A percentile compares a stretch with the other conserved stretches of the same genome.
Conservation (phyloP, 1,284 basidiomycete genomes). For the Sporisorium sorghi region DNA sequence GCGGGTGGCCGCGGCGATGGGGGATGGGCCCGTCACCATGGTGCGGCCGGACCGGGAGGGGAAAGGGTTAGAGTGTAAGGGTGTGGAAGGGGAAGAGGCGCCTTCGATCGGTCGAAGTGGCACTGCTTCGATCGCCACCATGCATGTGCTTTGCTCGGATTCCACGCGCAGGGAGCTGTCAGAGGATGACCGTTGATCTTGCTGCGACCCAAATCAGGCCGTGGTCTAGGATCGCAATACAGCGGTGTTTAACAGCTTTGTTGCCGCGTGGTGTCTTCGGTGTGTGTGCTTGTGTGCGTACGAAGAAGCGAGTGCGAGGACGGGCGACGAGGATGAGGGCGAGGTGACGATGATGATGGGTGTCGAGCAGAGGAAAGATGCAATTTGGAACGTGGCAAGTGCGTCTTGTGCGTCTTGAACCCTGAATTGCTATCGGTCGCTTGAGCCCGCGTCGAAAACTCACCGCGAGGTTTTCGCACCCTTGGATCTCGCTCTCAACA, state of each 20-base stretch:
- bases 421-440: conserved; percentile 5
- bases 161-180: no score
- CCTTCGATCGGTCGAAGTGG: conserved; percentile 26
- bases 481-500: neutral
- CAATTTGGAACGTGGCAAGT: conserved; percentile 2
- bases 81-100: neutral
- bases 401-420: no score
- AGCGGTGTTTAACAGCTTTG: no score
- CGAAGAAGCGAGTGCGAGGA: neutral
- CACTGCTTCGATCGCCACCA: conserved; percentile 28
- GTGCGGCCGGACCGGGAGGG: no score
- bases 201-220: neutral
- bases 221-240: neutral
- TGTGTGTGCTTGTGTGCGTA: neutral
- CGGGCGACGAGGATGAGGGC: neutral
- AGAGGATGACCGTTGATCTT: neutral
- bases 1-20: neutral
- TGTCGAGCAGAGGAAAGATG: neutral
- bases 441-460: neutral
- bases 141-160: conserved; percentile 19
- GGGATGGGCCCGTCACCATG: conserved; percentile 9
- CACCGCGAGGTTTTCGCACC: neutral
- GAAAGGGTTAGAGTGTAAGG: neutral
- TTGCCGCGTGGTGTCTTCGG: neutral
- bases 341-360: conserved; percentile 1